Base-by-base conservation (phyloP, 768 basidiomycete genomes). In the Hypsizygus marmoreus region DNA sequence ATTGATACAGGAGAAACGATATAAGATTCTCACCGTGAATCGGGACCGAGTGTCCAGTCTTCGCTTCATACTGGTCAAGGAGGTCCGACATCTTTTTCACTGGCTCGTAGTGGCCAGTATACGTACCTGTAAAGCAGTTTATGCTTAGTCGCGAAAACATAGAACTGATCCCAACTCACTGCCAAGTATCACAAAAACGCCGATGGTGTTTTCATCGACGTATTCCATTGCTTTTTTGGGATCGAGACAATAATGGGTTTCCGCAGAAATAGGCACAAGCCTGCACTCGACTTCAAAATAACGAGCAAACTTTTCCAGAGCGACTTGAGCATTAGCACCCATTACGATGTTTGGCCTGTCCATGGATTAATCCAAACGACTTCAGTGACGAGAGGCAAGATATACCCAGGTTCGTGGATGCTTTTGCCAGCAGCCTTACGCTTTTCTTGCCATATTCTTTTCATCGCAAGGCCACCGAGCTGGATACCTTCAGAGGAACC, bases 51-150 rank as follows among this genome's bases (percentile, higher is more conserved):
- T 72, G 61, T 0, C 85, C 84, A 0, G 82, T 84, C 57, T 76
- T 71, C n/a, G 65, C 65, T 59, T 86, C 76, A 57, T 80, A 82
- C 53, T 80, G 75, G 55, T 86, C 83, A 33, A 86, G 71, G 8
- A 89, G 74, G 31, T 84, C 82, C 1, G 86, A 73, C 82, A 97
- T 89, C 61, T 86, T 88, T 61, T 88, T 79, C 24, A 97, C 93
- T 10, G 86, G 82, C 57, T 95, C 94, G 57, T 77, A 79, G 51
- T 79, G 77, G 1, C 86, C 86, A 12, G 86, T 87, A 60, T 86
- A 88, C 2, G 74, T 76, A 41, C 72, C 70, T 68, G 48, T 49
- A 24, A 49, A 41, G 19, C 29, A 6, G 31, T 75, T 81, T 54
- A 72, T 72, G n/a, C 75, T 79, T 5, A 79, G 80, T 53, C 73